These are phyloP conservation scores for Buddleja alternifolia DNA, from an alignment of 257 asterid species.

Conservation along the genomic window DNA sequence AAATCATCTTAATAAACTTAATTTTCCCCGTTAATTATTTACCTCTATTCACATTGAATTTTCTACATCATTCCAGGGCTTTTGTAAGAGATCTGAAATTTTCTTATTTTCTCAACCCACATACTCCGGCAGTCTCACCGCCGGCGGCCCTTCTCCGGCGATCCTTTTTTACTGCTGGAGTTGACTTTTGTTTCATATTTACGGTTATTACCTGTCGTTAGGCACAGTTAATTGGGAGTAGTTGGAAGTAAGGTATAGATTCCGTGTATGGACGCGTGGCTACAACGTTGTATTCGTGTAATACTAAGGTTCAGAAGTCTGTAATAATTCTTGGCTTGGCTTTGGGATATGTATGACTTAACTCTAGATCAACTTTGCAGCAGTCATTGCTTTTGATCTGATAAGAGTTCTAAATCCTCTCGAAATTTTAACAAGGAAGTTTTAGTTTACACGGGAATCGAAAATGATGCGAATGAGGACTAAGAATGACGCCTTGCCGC, in stretches of 20 bases:
- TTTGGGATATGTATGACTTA: slow-evolving; percentile 25
- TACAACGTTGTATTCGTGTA: slow-evolving; percentile 29
- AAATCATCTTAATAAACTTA: background rate
- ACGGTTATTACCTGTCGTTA: slow-evolving; percentile 18
- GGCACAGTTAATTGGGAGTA: slow-evolving; percentile 34
- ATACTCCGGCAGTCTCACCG: background rate
- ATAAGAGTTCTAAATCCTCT: slow-evolving; percentile 28
- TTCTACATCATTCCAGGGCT: slow-evolving; percentile 7
- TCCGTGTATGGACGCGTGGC: slow-evolving; percentile 37
- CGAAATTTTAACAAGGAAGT: slow-evolving; percentile 33
- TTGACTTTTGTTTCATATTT: slow-evolving; percentile 27
- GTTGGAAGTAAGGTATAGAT: slow-evolving; percentile 25
- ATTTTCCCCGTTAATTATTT: slow-evolving; percentile 8
- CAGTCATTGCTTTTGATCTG: slow-evolving; percentile 41
- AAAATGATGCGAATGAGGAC: slow-evolving; percentile 80
- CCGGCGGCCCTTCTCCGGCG: background rate
- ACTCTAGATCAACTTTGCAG: slow-evolving; percentile 31
- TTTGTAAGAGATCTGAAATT: slow-evolving; percentile 37
- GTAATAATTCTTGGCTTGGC: slow-evolving; percentile 7
- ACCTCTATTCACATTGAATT: background rate
- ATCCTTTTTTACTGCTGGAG: slow-evolving; percentile 21
- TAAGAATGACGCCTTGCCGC: slow-evolving; percentile 37
- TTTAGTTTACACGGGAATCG: background rate
- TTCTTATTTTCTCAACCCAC: background rate
- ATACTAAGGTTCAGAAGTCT: slow-evolving; percentile 26